Evolutionary conservation across 306 rosid species (phyloP), one percentile per base, ranked within the genome.

Genomic region (Albizia julibrissin): DNA sequence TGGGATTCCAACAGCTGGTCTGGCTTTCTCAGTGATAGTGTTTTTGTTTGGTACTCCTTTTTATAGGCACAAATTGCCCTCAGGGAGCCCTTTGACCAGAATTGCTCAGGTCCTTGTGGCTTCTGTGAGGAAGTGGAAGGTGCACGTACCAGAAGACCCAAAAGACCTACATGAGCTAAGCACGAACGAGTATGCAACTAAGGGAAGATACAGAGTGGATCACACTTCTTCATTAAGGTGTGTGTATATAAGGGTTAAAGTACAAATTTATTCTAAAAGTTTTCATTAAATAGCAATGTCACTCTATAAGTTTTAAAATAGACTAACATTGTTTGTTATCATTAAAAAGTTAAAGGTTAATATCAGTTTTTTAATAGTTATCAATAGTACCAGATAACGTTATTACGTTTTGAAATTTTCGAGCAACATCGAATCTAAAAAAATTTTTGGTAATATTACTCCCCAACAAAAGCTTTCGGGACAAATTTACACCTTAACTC

Each of bases 1-100:
- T 83, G 97, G 92, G 15, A 86, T 94, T 82, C 97, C 97, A 76
- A 92, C 98, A 10, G 8, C 87, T 69, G 97, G 92, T 8, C 95
- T 92, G 3, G 88, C 84, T 7, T 0, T 90, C 74, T 87, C 97
- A 22, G 54, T 92, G n/a, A 46, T 87, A 79, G 86, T 94, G 69
- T 94, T 94, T 71, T 64, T 91, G 81, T 16, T 81, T 0, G 97
- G 98, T 33, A 88, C 89, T 16, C 87, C 84, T 44, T 85, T 79
- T 77, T 94, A 92, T 40, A 94, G 97, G 87, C 97, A 92, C 85
- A 91, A 85, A 76, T 44, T 88, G 85, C 95, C 97, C 49, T 85
- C 87, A 7, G 97, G 89, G 1, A 94, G 98, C 80, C 98, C 98
- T 46, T 13, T 91, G 31, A 86, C 86, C 26, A 88, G 58, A 83